Percentiles rank a stretch among this genome's conserved stretches.
Evolutionary conservation across 1,139 yeast genomes (phyloP).

Genomic region (Meyerozyma sp.): DNA sequence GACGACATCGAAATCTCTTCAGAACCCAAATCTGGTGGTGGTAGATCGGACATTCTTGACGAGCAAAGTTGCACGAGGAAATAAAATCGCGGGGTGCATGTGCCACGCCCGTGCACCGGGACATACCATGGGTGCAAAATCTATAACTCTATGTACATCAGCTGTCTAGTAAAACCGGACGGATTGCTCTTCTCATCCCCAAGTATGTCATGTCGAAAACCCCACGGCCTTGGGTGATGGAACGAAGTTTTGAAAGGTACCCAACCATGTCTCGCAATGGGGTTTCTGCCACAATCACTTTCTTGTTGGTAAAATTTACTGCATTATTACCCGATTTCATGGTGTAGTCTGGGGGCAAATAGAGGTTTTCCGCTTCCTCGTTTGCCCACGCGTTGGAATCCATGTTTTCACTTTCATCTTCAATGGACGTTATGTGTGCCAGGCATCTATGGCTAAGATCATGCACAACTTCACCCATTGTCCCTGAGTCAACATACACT

Average conservation of each 20-base stretch:
- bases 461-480: conserved; percentile 78
- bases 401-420: conserved; percentile 47
- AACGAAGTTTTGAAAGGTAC: conserved; percentile 68
- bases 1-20: conserved; percentile 9
- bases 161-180: conserved; percentile 3
- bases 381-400: conserved; percentile 40
- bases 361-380: conserved; percentile 46
- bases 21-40: conserved; percentile 7
- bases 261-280: conserved; percentile 92
- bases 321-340: conserved; percentile 11
- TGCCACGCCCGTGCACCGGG: neutral
- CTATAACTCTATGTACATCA: neutral
- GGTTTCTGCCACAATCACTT: conserved; percentile 66
- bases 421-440: conserved; percentile 63
- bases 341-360: conserved; percentile 58
- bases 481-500: conserved; percentile 65
- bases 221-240: conserved; percentile 88
- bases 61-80: neutral
- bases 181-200: conserved; percentile 62
- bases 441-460: conserved; percentile 66
- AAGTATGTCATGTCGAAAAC: conserved; percentile 72
- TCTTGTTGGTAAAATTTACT: conserved; percentile 31
- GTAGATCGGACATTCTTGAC: conserved; percentile 6
- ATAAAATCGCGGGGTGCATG: neutral
- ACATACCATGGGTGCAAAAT: neutral